Evolutionary conservation across 2,329 filamentous ascomycete species (phyloP).

Genomic region (Penicillium sp.): DNA sequence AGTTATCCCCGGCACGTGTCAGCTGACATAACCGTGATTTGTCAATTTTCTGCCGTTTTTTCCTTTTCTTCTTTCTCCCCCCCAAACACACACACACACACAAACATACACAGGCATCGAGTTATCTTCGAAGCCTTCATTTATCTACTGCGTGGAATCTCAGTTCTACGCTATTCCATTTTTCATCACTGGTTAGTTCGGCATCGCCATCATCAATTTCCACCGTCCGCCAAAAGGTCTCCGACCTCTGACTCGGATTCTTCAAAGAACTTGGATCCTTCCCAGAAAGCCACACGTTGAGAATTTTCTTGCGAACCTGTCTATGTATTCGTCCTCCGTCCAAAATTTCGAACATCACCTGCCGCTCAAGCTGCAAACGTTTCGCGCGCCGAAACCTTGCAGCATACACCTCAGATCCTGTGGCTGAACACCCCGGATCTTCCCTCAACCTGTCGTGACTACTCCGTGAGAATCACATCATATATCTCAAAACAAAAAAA

Average conservation of each 20-base stretch:
- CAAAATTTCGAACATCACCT: slow-evolving; percentile 91
- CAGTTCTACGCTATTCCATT: slow-evolving; percentile 8
- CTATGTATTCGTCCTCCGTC: slow-evolving; percentile 99
- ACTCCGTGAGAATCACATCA: slow-evolving; percentile 36
- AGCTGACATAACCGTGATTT: slow-evolving; percentile 27
- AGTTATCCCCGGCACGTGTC: slow-evolving; percentile 24
- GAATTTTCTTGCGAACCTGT: slow-evolving; percentile 55
- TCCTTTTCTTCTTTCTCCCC: slow-evolving; percentile 20
- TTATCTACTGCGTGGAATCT: slow-evolving; percentile 17
- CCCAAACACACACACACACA: slow-evolving; percentile 12
- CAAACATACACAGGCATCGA: slow-evolving; percentile 8
- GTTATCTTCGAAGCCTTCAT: slow-evolving; percentile 17
- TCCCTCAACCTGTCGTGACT: slow-evolving; percentile 27
- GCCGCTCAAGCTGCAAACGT: slow-evolving; percentile 93
- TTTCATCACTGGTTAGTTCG: slow-evolving; percentile 9
- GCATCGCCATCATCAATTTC: slow-evolving; percentile 26
- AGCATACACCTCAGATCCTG: slow-evolving; percentile 85
- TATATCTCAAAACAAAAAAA: slow-evolving; percentile 19
- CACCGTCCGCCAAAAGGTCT: slow-evolving; percentile 15
- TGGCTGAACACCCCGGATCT: slow-evolving; percentile 65
- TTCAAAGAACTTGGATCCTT: slow-evolving; percentile 33
- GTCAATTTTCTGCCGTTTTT: slow-evolving; percentile 25
- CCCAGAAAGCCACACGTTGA: slow-evolving; percentile 39
- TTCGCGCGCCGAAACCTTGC: slow-evolving; percentile 93
- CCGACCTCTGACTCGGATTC: slow-evolving; percentile 25